phyloP scores from a whole-genome alignment of 257 asterid species.

The Solanum sitiens region DNA sequence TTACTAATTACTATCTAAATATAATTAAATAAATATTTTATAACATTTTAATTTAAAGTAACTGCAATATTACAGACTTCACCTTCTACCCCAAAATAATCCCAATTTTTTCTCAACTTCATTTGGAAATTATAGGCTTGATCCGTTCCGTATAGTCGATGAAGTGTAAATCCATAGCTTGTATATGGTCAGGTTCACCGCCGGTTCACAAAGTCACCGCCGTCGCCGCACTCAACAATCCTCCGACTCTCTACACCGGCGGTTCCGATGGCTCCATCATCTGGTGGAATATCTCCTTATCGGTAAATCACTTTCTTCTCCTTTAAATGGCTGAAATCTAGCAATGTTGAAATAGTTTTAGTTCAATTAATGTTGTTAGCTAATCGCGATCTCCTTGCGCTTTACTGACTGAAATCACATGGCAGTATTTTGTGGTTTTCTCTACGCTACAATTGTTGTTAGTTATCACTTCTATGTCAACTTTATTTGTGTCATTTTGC shows the following conservation, averaged over 20 bases:
- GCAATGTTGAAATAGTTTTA: background rate
- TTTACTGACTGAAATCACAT: background rate
- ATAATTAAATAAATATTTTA: no score
- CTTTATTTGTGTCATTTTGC: background rate
- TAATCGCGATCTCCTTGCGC: background rate
- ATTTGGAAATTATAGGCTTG: background rate
- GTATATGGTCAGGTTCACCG: conserved; percentile 91
- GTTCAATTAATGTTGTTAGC: background rate
- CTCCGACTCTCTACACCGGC: conserved; percentile 90
- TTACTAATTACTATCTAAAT: background rate
- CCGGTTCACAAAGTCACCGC: conserved; percentile 84
- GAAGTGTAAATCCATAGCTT: conserved; percentile 93
- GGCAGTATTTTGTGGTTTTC: background rate
- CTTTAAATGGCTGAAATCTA: background rate
- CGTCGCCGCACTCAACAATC: conserved; percentile 53
- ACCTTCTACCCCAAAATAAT: background rate
- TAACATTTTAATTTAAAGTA: no score
- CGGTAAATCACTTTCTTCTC: conserved; percentile 8
- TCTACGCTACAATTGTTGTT: background rate
- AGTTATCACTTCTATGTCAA: background rate
- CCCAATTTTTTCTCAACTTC: background rate
- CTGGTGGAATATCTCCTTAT: conserved; percentile 73
- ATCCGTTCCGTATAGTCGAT: conserved; percentile 31
- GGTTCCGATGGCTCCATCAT: conserved; percentile 98
- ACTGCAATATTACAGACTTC: background rate